phyloP scores from a whole-genome alignment of 257 asterid genomes.

The Asclepias syriaca region DNA sequence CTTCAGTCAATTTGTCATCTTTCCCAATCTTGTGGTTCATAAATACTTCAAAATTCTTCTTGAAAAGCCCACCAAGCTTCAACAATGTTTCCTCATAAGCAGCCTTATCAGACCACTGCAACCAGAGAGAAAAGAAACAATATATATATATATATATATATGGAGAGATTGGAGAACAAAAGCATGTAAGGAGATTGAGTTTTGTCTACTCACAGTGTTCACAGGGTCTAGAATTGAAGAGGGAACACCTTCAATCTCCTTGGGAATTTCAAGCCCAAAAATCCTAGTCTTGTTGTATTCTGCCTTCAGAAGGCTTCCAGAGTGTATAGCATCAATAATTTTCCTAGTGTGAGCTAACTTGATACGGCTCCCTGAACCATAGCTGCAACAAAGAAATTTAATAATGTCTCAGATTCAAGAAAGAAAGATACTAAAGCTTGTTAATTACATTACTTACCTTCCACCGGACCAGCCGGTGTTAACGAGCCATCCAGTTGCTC shows the following conservation, averaged over 20 bases:
- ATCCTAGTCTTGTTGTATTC: slow-evolving; percentile 54
- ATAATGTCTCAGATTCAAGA: not conserved
- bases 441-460: slow-evolving; percentile 35
- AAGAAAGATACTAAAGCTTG: not conserved
- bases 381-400: slow-evolving; percentile 29
- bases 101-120: slow-evolving; percentile 66
- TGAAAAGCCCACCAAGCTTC: slow-evolving; percentile 68
- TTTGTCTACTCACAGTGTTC: slow-evolving; percentile 52
- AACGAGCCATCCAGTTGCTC: slow-evolving; percentile 83
- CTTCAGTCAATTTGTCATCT: slow-evolving; percentile 47
- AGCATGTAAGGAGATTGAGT: not conserved
- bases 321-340: slow-evolving; percentile 75
- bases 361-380: slow-evolving; percentile 65
- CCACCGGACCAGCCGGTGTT: slow-evolving; percentile 92
- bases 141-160: no score
- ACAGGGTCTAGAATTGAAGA: slow-evolving; percentile 65
- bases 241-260: slow-evolving; percentile 70
- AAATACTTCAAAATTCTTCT: slow-evolving; percentile 63
- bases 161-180: not conserved
- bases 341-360: slow-evolving; percentile 76
- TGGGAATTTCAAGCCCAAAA: slow-evolving; percentile 76
- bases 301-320: slow-evolving; percentile 49
- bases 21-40: slow-evolving; percentile 55
- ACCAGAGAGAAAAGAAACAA: not conserved
- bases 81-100: slow-evolving; percentile 55